Base-by-base conservation (phyloP, 2,329 filamentous ascomycete species). In the Pestalotiopsis fici region DNA sequence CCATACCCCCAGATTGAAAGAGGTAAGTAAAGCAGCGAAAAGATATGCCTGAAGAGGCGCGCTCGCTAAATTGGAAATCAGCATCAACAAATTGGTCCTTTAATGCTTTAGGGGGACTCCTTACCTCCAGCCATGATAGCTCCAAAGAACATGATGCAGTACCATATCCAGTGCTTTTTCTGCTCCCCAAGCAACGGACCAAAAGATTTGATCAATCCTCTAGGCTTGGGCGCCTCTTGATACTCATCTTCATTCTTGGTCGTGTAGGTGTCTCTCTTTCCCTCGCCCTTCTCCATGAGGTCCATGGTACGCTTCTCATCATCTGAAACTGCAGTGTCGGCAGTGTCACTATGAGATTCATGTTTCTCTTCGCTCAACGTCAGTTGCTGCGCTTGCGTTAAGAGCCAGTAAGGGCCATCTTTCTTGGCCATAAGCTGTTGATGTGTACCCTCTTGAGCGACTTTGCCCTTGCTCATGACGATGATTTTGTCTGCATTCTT, bases 361-460 rank as follows among this genome's bases (percentile, higher is more conserved):
- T 76, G 74, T 0, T 81, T 76, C 3, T 83, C 83, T n/a, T 60
- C 64, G 23, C 83, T 83, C 23, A 88, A 81, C 0, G 83, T 83
- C 5, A 90, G 78, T 43, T 85, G 80, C 69, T 91, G 89, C 1
- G 88, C 88, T 67, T 86, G 82, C 1, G 94, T 91, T 6, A 95
- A 84, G 2, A 85, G 84, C 64, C 85, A 86, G 71, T 95, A 95
- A 25, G 91, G 83, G 0, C 91, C 88, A 1, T 83, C 83, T 5
- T 88, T 81, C 23, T 84, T 80, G 0, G 82, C 77, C 23, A 97
- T 83, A 0, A 97, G 85, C 60, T 87, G 86, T 12, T 93, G 88
- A 70, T 97, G 94, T 0, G 87, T 94, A 0, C 93, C 93, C 74
- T 90, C 84, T 76, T 97, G 93, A 7, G 91, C 85, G 0, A 94